These are phyloP conservation scores for Coniferiporia weirii DNA, from an alignment of 1,284 basidiomycete genomes.

Conservation along the genomic window DNA sequence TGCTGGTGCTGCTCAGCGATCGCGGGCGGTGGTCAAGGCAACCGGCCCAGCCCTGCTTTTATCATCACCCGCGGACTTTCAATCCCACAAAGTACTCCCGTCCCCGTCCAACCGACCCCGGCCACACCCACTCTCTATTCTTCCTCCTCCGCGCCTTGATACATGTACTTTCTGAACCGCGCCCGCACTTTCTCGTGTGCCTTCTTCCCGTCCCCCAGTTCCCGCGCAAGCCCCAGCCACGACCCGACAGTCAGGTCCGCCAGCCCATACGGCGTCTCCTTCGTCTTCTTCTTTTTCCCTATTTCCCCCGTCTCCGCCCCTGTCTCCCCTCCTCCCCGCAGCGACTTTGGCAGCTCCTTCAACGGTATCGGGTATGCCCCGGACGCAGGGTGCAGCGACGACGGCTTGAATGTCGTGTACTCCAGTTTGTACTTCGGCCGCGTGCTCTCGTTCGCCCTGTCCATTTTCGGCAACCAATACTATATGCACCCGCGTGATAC, in stretches of 20 bases:
- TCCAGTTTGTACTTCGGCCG: slow-evolving; percentile 70
- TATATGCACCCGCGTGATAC: slow-evolving; percentile 27
- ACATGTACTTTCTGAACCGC: slow-evolving; percentile 68
- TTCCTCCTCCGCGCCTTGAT: slow-evolving; percentile 43
- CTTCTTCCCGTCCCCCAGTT: slow-evolving; percentile 49
- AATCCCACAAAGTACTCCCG: not conserved
- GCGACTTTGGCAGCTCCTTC: slow-evolving; percentile 54
- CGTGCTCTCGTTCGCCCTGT: slow-evolving; percentile 46
- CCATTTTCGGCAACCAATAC: slow-evolving; percentile 75
- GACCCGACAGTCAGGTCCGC: slow-evolving; percentile 72
- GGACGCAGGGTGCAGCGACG: slow-evolving; percentile 32
- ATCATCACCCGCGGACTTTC: slow-evolving; percentile 18
- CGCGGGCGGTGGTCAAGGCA: slow-evolving; percentile 60
- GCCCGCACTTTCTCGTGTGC: slow-evolving; percentile 61
- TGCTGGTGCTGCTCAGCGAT: not conserved
- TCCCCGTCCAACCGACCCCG: slow-evolving; percentile 5
- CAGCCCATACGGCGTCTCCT: slow-evolving; percentile 68
- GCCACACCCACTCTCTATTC: slow-evolving; percentile 4
- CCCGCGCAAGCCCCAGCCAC: slow-evolving; percentile 69
- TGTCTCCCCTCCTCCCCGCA: slow-evolving; percentile 39
- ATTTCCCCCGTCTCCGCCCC: slow-evolving; percentile 30
- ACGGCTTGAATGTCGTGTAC: slow-evolving; percentile 62
- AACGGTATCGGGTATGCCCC: slow-evolving; percentile 54
- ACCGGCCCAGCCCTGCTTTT: slow-evolving; percentile 31
- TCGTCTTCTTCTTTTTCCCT: slow-evolving; percentile 56